These are phyloP conservation scores for Rutstroemia sp. DNA, from an alignment of 2,329 filamentous ascomycete species.

Conservation along the genomic window DNA sequence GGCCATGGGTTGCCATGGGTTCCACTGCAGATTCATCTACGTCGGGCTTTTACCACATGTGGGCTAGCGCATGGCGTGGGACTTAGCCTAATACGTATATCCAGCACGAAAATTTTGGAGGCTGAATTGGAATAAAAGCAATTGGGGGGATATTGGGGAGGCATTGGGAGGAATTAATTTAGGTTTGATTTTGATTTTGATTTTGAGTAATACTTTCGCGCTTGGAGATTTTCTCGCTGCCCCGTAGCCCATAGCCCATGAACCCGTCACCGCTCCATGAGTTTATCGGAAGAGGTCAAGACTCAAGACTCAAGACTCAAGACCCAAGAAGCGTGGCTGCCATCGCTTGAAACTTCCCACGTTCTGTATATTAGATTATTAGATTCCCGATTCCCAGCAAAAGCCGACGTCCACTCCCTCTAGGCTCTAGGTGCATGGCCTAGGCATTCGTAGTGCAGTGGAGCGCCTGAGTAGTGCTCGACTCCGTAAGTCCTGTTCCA, in stretches of 20 bases:
- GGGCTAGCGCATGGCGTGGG: not conserved
- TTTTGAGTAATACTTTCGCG: not conserved
- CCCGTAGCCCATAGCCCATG: no score
- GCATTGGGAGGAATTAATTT: not conserved
- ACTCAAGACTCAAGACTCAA: not conserved
- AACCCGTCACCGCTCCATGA: not conserved
- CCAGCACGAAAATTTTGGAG: not conserved
- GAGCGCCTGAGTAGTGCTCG: no score
- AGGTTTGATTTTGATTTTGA: not conserved
- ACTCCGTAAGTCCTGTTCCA: no score
- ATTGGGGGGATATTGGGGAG: no score
- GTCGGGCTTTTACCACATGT: not conserved
- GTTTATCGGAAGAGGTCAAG: not conserved
- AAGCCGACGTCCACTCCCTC: no score
- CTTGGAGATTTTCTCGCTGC: conserved; percentile 6
- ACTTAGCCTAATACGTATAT: not conserved
- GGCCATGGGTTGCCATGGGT: not conserved
- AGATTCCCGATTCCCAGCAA: not conserved
- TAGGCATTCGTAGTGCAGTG: no score
- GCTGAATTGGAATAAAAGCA: not conserved
- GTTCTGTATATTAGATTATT: not conserved
- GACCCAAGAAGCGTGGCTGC: not conserved
- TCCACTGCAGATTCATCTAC: not conserved
- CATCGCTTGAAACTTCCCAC: no score
- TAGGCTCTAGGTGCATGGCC: no score